Base-by-base conservation (phyloP, 768 basidiomycete species). In the Xerocomellus chrysenteron region DNA sequence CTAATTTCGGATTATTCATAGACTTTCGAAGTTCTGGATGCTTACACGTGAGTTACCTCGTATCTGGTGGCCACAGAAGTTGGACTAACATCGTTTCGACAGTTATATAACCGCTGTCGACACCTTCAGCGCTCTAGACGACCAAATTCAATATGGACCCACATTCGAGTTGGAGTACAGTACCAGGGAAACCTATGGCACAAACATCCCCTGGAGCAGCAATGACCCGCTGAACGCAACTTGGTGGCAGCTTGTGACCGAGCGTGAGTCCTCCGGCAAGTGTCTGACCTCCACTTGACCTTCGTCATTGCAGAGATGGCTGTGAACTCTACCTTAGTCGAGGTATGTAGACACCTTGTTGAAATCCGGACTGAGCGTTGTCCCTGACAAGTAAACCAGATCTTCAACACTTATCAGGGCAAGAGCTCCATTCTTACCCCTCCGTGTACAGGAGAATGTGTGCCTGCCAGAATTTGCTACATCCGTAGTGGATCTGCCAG, bases 221-320 rank as follows among this genome's bases (percentile, higher is more conserved):
- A 75, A 77, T 52, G 88, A 88, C 65, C 89, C 89, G 0, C 70
- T 92, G 58, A 91, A 91, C 57, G 87, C 87, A 8, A 90, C 90
- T 11, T 91, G 86, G 85, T 91, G 89, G 89, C 89, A 90, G 62
- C 80, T 70, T 45, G 86, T 91, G 41, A 90, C 89, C 11, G 87
- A 90, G 72, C 80, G 87, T 85, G 54, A 59, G 78, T 73, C 56
- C 36, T 35, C n/a, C 10, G n/a, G 37, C 28, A 32, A 30, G 24
- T 13, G 35, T 39, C 49, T 4, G 49, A 47, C 30, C 14, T 37
- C 8, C 36, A n/a, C 24, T 44, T 57, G 39, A 60, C 42, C 53
- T 6, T 32, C 11, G 26, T 24, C 13, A 24, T 37, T 30, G 51
- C 55, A 85, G 86, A 81, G 42, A 86, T 88, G 85, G 75, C 80